These are phyloP conservation scores for Penicillium sp. DNA, from an alignment of 2,329 filamentous ascomycete species.

Conservation along the genomic window DNA sequence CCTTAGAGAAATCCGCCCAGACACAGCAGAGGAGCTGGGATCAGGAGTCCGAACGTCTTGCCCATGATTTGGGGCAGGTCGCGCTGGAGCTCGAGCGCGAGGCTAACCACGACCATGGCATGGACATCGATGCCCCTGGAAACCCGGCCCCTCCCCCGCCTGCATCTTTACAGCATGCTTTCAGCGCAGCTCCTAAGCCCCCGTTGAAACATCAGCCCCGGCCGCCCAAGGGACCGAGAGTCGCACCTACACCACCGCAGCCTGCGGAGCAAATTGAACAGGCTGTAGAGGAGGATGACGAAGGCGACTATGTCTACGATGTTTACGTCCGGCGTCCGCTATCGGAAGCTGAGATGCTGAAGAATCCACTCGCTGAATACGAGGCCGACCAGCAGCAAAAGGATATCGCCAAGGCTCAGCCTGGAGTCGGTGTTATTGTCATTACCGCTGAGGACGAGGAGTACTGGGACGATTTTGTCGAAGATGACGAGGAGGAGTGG, in stretches of 20 bases:
- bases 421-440: slow-evolving; percentile 43
- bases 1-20: slow-evolving; percentile 37
- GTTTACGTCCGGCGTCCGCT: slow-evolving; percentile 56
- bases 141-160: slow-evolving; percentile 1
- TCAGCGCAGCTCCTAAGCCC: slow-evolving; percentile 24
- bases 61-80: slow-evolving; percentile 42
- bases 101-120: slow-evolving; percentile 12
- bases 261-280: background rate
- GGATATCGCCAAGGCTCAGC: slow-evolving; percentile 31
- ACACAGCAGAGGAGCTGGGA: slow-evolving; percentile 41
- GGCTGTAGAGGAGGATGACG: slow-evolving; percentile 39
- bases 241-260: slow-evolving; percentile 4
- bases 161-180: background rate
- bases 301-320: slow-evolving; percentile 61
- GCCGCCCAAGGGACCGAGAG: slow-evolving; percentile 31
- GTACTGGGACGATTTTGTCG: slow-evolving; percentile 57
- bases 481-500: slow-evolving; percentile 55
- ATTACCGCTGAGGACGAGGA: slow-evolving; percentile 47
- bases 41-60: slow-evolving; percentile 43
- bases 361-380: slow-evolving; percentile 34
- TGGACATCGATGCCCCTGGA: slow-evolving; percentile 20
- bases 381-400: slow-evolving; percentile 30
- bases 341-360: slow-evolving; percentile 32
- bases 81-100: slow-evolving; percentile 42
- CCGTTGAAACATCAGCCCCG: slow-evolving; percentile 40